Evolutionary conservation across 2,329 filamentous ascomycete species (phyloP).

Genomic region (Daldinia sp.): DNA sequence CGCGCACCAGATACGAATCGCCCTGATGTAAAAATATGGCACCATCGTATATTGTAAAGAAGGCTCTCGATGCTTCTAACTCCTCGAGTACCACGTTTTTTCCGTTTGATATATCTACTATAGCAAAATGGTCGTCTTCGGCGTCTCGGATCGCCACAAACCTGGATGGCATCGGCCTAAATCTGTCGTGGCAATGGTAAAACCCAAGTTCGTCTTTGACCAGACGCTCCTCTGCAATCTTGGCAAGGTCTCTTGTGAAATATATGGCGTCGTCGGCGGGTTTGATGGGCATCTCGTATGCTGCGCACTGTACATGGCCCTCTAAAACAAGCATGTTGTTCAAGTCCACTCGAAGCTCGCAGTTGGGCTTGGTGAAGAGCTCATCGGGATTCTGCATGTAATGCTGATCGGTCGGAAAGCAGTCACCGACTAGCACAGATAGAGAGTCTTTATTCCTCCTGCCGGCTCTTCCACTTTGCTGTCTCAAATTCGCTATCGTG

Average conservation of each 20-base stretch:
- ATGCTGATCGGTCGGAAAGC: conserved; percentile 89
- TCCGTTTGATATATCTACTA: conserved; percentile 85
- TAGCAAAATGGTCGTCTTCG: conserved; percentile 88
- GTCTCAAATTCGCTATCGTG: conserved; percentile 90
- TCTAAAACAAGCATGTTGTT: conserved; percentile 90
- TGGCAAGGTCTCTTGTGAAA: conserved; percentile 77
- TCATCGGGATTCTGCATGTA: conserved; percentile 98
- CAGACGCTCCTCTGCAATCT: conserved; percentile 78
- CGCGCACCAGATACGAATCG: conserved; percentile 88
- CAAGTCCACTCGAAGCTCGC: conserved; percentile 89
- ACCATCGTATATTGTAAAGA: conserved; percentile 95
- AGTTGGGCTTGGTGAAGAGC: conserved; percentile 90
- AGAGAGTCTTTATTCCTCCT: conserved; percentile 92
- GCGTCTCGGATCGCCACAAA: conserved; percentile 90
- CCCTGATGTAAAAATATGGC: conserved; percentile 98
- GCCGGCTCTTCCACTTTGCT: conserved; percentile 93
- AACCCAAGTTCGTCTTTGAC: conserved; percentile 79
- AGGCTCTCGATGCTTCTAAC: conserved; percentile 93
- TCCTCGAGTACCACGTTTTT: conserved; percentile 90
- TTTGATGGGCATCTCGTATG: conserved; percentile 92
- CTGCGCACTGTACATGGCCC: conserved; percentile 94
- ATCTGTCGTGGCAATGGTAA: conserved; percentile 89
- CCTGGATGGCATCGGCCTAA: conserved; percentile 82
- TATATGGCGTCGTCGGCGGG: conserved; percentile 77
- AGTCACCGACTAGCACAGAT: conserved; percentile 87